phyloP scores from a whole-genome alignment of 352 stramenopile species.

The Phytophthora sojae region DNA sequence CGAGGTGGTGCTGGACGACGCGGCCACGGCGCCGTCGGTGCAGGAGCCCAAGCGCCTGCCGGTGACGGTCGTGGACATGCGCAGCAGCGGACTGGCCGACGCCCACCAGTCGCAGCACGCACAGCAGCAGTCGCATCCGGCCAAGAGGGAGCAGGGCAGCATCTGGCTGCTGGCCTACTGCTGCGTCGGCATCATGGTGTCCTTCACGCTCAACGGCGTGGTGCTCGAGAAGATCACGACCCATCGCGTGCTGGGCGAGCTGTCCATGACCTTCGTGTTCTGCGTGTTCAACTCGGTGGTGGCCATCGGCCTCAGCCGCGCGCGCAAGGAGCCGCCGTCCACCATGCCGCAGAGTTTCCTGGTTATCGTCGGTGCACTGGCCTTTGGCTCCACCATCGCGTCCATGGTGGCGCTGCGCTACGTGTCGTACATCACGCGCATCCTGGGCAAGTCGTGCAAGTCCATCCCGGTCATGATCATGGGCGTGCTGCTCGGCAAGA shows the following conservation, averaged over 20 bases:
- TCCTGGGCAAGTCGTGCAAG: constrained; percentile 90
- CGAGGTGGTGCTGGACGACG: constrained; percentile 63
- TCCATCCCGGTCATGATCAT: constrained; percentile 89
- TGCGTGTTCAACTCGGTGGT: constrained; percentile 80
- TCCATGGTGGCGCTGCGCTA: constrained; percentile 88
- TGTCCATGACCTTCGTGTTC: constrained; percentile 88
- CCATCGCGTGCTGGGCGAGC: constrained; percentile 80
- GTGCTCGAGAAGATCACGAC: constrained; percentile 88
- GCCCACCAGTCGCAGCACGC: constrained; percentile 13
- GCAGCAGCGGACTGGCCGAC: constrained; percentile 29
- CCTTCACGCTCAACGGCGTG: constrained; percentile 84
- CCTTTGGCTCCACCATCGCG: constrained; percentile 83
- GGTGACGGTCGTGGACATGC: constrained; percentile 45
- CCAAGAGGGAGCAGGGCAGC: constrained; percentile 42
- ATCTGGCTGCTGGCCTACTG: constrained; percentile 77
- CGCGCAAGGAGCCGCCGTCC: constrained; percentile 73
- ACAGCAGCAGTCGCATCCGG: constrained; percentile 1
- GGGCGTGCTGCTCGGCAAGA: constrained; percentile 77
- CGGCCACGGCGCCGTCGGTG: constrained; percentile 14
- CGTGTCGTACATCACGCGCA: constrained; percentile 87
- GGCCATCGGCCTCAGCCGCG: constrained; percentile 62
- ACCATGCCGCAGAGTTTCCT: constrained; percentile 80
- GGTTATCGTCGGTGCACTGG: constrained; percentile 65
- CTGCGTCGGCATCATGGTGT: constrained; percentile 86
- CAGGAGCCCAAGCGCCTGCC: constrained; percentile 42